Evolutionary conservation across 192 early-diverging fungal genomes (phyloP), one percentile per base, ranked within the genome.

Genomic region (Phycomyces blakesleeanus): DNA sequence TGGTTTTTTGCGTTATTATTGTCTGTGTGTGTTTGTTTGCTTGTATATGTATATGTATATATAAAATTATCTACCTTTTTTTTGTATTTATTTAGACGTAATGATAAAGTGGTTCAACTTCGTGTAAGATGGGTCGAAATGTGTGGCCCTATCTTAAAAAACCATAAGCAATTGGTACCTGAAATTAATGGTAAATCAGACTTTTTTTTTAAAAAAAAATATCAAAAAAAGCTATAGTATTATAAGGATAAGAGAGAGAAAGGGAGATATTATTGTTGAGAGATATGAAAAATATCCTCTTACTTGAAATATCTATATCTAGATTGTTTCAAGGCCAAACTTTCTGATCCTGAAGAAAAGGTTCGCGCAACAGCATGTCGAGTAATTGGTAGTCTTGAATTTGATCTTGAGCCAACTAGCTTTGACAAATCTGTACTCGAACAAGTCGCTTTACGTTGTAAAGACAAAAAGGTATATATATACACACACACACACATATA

Each of bases 281-380:
- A 22, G 12, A 52, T 20, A 18, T 5, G 0, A 3, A 20, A 52
- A 10, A 52, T 20, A 52, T 4, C 10, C 1, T 18, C 4, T 10
- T 24, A 24, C 40, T 18, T 51, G 14, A 40, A n/a, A n/a, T n/a
- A n/a, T n/a, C n/a, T 37, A 26, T 14, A 0, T 15, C 34, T 61
- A 88, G 91, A 77, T 1, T 73, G 74, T 25, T 60, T 94, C 8
- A 76, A 65, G 29, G 78, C 83, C 49, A 94, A 92, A 70, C 66
- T 93, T 51, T 70, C 82, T 8, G 97, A 98, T 71, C 90, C 93
- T 0, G 97, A 98, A 61, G 95, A 98, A 27, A 92, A 92, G 61
- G 93, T 98, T 16, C 87, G 97, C 12, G 67, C 82, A 39, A 83
- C 86, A 4, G 83, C 83, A 1, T 87, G 93, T 63, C 84, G 82